Conservation (phyloP, 176 grass and related monocot species). For the Melocanna baccifera region DNA sequence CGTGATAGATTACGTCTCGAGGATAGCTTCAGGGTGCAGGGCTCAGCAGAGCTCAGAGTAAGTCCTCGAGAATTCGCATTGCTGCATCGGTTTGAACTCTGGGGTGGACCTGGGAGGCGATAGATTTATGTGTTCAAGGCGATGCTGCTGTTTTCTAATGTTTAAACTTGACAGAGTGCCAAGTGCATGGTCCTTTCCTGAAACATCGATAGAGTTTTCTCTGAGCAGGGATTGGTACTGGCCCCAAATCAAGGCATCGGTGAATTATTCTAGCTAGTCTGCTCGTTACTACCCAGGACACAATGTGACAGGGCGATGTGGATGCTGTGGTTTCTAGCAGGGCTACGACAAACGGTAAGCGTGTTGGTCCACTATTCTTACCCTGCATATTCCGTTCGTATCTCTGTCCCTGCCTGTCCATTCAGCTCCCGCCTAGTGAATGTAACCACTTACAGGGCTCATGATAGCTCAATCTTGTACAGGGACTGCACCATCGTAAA, state of each 20-base stretch:
- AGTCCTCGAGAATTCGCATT: background rate
- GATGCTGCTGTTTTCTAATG: slow-evolving; percentile 28
- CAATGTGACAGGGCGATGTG: slow-evolving; percentile 23
- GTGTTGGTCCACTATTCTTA: background rate
- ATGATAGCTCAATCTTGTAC: background rate
- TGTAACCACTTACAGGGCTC: slow-evolving; percentile 14
- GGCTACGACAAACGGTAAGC: background rate
- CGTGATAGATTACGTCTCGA: background rate
- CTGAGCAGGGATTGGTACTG: background rate
- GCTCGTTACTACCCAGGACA: slow-evolving; percentile 42
- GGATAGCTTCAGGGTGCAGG: background rate
- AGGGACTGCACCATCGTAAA: slow-evolving; percentile 16
- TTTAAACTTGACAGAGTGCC: background rate
- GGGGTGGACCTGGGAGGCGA: background rate
- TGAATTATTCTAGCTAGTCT: slow-evolving; percentile 21
- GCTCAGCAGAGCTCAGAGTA: background rate
- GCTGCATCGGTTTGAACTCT: slow-evolving; percentile 35
- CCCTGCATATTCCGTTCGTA: background rate
- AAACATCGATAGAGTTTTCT: background rate
- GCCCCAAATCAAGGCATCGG: background rate
- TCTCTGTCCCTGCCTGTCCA: background rate
- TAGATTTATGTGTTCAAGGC: slow-evolving; percentile 44
- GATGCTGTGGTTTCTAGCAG: background rate
- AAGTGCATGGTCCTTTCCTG: slow-evolving; percentile 11
- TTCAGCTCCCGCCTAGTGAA: slow-evolving; percentile 5